Base-by-base conservation (phyloP, 75 land plant genomes). In the Picea glauca region DNA sequence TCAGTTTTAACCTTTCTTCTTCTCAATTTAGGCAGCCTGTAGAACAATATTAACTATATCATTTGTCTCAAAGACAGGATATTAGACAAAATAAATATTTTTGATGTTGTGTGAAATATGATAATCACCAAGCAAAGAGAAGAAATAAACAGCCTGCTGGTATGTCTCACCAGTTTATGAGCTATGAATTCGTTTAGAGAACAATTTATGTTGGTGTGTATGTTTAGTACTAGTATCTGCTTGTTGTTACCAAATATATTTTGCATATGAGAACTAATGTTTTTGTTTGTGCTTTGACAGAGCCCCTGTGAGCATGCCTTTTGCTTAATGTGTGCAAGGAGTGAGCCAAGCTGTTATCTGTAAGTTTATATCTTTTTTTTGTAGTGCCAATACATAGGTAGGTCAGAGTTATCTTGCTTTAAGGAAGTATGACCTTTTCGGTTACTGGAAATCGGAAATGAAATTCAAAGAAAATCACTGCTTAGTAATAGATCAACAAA, bases 311-410 rank as follows among this genome's bases (percentile, higher is more conserved):
- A 87, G 78, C 88, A 87, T 78, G 83, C 82, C 35, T 87, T 81
- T 67, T 87, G 88, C 84, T 80, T 87, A 58, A 87, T 84, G 4
- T 87, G 88, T 79, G 88, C 88, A 61, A 81, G 83, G 58, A 87
- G 62, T 3, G 88, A 87, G 68, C 60, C 84, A 11, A 78, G 26
- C 50, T 87, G 88, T 57, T 87, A 81, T 72, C 77, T 87, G 88
- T 87, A 85, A 77, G 88, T 40, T 31, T 14, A 63, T 1, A 26
- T 35, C n/a, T 11, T 20, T 40, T 70, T 50, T 50, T 70, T 46
- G 43, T 70, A 40, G 23, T 8, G 43, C n/a, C 74, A 70, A 20
- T 68, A 40, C 20, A 46, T 68, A 6, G 50, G 56, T 70, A 12
- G 40, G 7, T 70, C 13, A 15, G 33, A 65, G 17, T 66, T 26